Percentiles rank a stretch among this genome's conserved stretches.
Conservation (phyloP, 1,284 basidiomycete genomes). For the Naganishia albida region DNA sequence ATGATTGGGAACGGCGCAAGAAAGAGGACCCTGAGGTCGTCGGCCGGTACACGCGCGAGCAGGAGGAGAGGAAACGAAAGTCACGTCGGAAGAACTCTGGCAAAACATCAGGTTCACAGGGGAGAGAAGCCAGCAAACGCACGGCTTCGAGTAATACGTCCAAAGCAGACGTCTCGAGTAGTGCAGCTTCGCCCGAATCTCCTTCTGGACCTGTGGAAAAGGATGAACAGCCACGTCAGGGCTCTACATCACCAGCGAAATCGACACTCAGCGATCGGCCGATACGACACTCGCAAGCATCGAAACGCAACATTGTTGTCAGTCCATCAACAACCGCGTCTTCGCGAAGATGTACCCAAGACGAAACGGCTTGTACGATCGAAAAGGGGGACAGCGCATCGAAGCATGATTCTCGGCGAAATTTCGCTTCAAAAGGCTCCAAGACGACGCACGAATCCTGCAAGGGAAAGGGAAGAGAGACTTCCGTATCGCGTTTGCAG, state of each 20-base stretch:
- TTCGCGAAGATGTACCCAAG: too few species aligned
- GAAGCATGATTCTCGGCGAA: neutral
- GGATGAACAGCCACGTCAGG: neutral
- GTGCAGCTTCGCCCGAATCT: neutral
- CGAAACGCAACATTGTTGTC: neutral
- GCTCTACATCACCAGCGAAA: neutral
- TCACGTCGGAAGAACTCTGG: neutral
- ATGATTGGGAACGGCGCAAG: constrained; percentile 42
- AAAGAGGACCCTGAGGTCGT: constrained; percentile 15
- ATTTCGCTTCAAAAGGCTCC: neutral
- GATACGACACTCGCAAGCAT: neutral
- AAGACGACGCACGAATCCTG: neutral
- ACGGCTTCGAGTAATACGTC: too few species aligned
- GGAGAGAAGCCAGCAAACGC: neutral
- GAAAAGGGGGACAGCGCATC: neutral
- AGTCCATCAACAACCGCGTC: neutral
- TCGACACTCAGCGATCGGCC: neutral
- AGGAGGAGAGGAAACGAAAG: constrained; percentile 11
- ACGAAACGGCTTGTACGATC: too few species aligned
- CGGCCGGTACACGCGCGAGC: constrained; percentile 7
- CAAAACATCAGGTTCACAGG: neutral
- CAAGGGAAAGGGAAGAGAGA: too few species aligned
- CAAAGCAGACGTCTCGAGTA: neutral
- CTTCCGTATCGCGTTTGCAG: neutral
- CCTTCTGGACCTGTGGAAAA: neutral